These are phyloP conservation scores for Pseudonitzschia multistriata DNA, from an alignment of 108 stramenopile species.

Conservation along the genomic window DNA sequence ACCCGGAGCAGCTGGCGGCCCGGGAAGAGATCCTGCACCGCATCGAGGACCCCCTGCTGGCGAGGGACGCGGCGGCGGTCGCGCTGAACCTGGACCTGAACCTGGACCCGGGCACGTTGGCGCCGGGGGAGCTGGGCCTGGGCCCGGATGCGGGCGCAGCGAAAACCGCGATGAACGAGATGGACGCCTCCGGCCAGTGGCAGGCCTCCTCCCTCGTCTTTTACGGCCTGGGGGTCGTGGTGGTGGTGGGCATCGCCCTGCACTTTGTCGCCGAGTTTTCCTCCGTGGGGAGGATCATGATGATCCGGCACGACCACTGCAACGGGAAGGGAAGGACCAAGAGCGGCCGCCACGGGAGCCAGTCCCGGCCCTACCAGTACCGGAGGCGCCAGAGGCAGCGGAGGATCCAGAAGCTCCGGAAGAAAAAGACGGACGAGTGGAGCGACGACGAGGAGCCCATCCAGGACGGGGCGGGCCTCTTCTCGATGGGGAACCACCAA, in stretches of 20 bases:
- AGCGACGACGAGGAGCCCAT: slow-evolving; percentile 60
- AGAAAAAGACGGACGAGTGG: slow-evolving; percentile 76
- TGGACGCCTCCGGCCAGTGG: slow-evolving; percentile 40
- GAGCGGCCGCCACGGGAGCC: background rate
- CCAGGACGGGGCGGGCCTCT: slow-evolving; percentile 19
- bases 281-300: background rate
- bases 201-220: slow-evolving; percentile 61
- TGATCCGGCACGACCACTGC: background rate
- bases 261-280: slow-evolving; percentile 46
- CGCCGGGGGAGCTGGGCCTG: background rate
- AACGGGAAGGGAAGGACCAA: background rate
- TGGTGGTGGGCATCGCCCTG: slow-evolving; percentile 62
- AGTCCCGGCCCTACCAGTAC: background rate
- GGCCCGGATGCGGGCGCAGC: background rate
- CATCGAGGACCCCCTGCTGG: slow-evolving; percentile 25
- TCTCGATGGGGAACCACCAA: slow-evolving; percentile 1
- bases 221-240: slow-evolving; percentile 41
- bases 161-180: slow-evolving; percentile 9
- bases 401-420: slow-evolving; percentile 24
- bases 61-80: background rate
- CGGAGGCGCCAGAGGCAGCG: slow-evolving; percentile 31
- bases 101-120: background rate
- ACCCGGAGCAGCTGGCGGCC: background rate
- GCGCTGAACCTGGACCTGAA: background rate
- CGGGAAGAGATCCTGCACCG: slow-evolving; percentile 18